Evolutionary conservation across 768 basidiomycete species (phyloP), one percentile per base, ranked within the genome.

Genomic region (Myochromella boudieri): DNA sequence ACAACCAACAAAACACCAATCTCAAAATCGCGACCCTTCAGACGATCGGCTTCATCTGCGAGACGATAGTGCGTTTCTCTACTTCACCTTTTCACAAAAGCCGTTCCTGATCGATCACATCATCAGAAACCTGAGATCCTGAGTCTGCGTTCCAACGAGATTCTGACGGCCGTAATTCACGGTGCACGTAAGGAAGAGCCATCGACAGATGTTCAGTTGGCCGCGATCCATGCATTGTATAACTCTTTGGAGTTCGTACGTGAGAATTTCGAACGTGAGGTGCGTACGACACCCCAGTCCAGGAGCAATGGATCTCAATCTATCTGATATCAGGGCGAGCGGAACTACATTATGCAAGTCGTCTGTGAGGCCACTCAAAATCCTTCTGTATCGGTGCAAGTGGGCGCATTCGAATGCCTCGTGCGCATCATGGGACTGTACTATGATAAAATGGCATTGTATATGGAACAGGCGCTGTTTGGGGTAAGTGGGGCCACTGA

Each of bases 271-370:
- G 92, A 97, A 56, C 85, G 94, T 40, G 97, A 98, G 76, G 95
- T 95, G 53, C 42, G 82, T 72, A 1, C n/a, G 7, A 14, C 1
- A 2, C 1, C n/a, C 14, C 22, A 18, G 11, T 34, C 10, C 40
- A 33, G 12, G 15, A 22, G 21, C 25, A 39, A 22, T 18, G 20
- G 44, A 44, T 54, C 22, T 41, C 21, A 67, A 26, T 42, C 24
- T 45, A 51, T 43, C 20, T 44, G 34, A 15, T 20, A 49, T 10
- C 60, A 98, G 93, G 97, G 97, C 56, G 97, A 99, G 68, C 84
- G 97, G 38, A 99, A 98, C 70, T 98, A 97, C 72, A 98, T 99
- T 68, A 99, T 99, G 97, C 97, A 99, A 72, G 94, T 98, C 33
- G 91, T 98, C 14, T 99, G 97, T 63, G 97, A 98, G 62, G 95